A percentile compares a stretch with the other conserved stretches of the same genome.
These are phyloP conservation scores for Boechera retrofracta DNA, from an alignment of 345 rosid species.

Conservation along the genomic window DNA sequence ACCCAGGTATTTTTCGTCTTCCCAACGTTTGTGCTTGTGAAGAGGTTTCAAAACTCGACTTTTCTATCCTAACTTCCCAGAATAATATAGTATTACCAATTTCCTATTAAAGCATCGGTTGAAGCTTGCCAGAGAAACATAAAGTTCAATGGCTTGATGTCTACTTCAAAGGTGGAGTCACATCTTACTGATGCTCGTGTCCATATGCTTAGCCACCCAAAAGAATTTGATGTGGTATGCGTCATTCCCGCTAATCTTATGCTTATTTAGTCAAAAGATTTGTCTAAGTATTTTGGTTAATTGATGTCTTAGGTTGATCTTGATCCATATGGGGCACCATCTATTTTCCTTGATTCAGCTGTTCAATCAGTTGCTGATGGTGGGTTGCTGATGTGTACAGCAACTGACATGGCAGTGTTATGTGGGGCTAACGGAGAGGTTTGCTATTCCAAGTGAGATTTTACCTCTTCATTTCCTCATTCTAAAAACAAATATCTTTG, in stretches of 20 bases:
- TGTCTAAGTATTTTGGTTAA: conserved; percentile 16
- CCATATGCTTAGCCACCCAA: conserved; percentile 90
- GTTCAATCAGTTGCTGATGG: conserved; percentile 96
- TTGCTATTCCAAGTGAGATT: conserved; percentile 98
- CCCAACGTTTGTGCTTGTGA: conserved; percentile 21
- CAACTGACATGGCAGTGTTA: conserved; percentile 99
- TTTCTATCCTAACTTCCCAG: conserved; percentile 10
- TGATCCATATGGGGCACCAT: conserved; percentile 98
- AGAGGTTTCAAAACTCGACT: neutral
- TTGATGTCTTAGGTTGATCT: conserved; percentile 85
- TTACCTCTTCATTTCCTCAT: conserved; percentile 17
- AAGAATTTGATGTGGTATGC: conserved; percentile 94
- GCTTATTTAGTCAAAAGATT: neutral
- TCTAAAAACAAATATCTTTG: conserved; percentile 12
- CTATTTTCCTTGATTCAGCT: conserved; percentile 94
- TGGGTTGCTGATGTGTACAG: conserved; percentile 97
- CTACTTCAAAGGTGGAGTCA: conserved; percentile 89
- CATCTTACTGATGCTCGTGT: conserved; percentile 97
- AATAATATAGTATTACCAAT: conserved; percentile 14
- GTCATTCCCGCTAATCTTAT: neutral
- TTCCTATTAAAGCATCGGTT: conserved; percentile 63
- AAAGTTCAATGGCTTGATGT: conserved; percentile 88
- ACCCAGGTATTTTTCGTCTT: conserved; percentile 57
- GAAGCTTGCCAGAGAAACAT: conserved; percentile 95
- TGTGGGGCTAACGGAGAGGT: conserved; percentile 99